Conservation (phyloP, 768 basidiomycete species). For the Trametes cubensis region DNA sequence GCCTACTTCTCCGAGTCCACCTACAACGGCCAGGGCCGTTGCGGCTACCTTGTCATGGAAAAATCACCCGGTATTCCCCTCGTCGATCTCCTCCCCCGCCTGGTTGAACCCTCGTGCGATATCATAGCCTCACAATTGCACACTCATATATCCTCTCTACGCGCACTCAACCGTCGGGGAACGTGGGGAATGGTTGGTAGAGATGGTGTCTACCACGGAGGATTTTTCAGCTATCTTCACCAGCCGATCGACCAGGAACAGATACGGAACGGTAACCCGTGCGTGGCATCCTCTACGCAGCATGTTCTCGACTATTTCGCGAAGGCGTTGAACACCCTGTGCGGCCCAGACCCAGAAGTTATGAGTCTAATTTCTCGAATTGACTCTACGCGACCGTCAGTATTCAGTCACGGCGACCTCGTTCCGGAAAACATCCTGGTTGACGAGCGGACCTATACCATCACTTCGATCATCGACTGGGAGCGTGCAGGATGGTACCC, state of each 20-base stretch:
- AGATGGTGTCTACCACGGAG: slow-evolving; percentile 1
- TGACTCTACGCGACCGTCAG: no score
- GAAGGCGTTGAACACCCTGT: no score
- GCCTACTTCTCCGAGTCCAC: not conserved
- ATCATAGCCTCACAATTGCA: not conserved
- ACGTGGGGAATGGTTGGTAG: not conserved
- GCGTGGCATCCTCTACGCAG: not conserved
- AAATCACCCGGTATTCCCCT: not conserved
- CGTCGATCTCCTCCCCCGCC: not conserved
- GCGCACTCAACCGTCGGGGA: not conserved
- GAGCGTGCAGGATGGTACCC: no score
- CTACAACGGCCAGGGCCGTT: not conserved
- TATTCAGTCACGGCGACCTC: no score
- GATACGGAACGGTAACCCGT: not conserved
- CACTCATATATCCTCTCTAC: not conserved
- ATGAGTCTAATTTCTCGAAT: no score
- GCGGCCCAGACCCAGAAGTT: no score
- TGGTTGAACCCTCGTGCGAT: not conserved
- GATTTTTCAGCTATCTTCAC: not conserved
- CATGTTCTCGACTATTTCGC: slow-evolving; percentile 1
- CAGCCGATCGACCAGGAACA: not conserved
- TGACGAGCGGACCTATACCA: no score
- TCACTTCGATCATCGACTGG: no score
- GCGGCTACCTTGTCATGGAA: not conserved
- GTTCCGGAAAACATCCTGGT: no score